Evolutionary conservation across 305 asterid species (phyloP).

Genomic region (Fraxinus floribunda): DNA sequence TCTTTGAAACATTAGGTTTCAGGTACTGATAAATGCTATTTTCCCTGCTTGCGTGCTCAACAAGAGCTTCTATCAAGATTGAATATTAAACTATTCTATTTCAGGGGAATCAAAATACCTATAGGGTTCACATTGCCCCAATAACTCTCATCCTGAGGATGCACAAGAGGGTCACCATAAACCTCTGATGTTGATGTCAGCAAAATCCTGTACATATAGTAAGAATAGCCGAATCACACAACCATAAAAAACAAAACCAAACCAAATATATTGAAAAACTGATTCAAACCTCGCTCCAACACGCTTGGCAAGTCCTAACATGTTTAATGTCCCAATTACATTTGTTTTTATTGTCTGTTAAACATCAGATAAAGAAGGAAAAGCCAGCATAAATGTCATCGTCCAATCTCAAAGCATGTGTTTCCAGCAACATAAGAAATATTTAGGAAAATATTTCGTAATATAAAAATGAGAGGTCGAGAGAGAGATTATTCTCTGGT

Average conservation of each 20-base stretch:
- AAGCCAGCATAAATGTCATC: background rate
- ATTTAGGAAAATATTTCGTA: background rate
- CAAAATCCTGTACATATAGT: slow-evolving; percentile 28
- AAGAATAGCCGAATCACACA: background rate
- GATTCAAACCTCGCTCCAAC: slow-evolving; percentile 50
- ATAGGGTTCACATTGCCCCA: slow-evolving; percentile 56
- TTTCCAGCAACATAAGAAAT: background rate
- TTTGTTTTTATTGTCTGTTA: slow-evolving; percentile 52
- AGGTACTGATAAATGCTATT: background rate
- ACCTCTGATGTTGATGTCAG: slow-evolving; percentile 55
- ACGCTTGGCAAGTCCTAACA: slow-evolving; percentile 54
- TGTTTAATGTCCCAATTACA: slow-evolving; percentile 49
- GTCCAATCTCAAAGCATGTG: background rate
- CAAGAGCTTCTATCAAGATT: background rate
- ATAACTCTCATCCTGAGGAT: slow-evolving; percentile 48
- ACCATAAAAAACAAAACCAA: background rate
- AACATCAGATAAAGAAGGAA: background rate
- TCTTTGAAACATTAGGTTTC: background rate
- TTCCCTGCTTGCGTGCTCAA: background rate
- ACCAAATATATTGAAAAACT: background rate
- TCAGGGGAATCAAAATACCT: slow-evolving; percentile 24
- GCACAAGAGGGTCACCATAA: slow-evolving; percentile 53
- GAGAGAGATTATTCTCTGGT: background rate
- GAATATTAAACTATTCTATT: background rate
- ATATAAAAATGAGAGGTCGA: background rate